Evolutionary conservation across 768 basidiomycete species (phyloP), one percentile per base, ranked within the genome.

Genomic region (Rhodotorula graminis): DNA sequence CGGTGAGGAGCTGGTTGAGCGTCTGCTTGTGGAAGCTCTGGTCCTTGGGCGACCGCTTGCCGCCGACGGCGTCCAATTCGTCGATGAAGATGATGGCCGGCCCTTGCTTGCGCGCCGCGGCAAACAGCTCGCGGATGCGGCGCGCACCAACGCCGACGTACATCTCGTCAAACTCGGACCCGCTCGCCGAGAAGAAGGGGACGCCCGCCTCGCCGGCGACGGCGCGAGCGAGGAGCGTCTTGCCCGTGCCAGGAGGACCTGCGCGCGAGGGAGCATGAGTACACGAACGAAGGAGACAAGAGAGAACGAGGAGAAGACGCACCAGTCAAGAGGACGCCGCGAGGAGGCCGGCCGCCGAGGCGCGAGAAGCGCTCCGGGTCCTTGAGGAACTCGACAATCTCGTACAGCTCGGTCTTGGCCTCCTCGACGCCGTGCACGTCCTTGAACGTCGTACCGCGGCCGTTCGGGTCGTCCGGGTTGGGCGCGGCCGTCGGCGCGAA

Each of bases 361-460:
- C 88, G 87, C 15, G 91, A 88, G 81, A 98, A 99, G 33, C 87
- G 86, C 23, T 90, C 86, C 3, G 96, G 96, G 80, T 98, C 92
- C 80, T 91, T 94, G 70, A 99, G 83, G 84, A 97, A 99, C 76
- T 90, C 90, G 60, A 97, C 93, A 53, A 97, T 88, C 79, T 97
- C 95, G 84, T 90, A 87, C 46, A 97, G 85, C 75, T 70, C 93
- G 79, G 90, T 87, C 82, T 98, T 98, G 49, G 91, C 96, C 82
- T 99, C 96, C 77, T 98, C 96, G 40, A 95, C 90, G 44, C 96
- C 96, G 75, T 98, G 94, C 11, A 99, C 93, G 81, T 99, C 96
- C 73, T 87, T 88, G 79, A 99, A 98, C 78, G 87, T 93, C 81
- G 94, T 89, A 88, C 90, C 79, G 89, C 82, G 70, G 78, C 80